Conservation (phyloP, 176 grass and related monocot species). For the Sorghum bicolor region Sorghum_bicolor_NCBIv3 NC_012870.2:8470001-8470500, state of each 20-base stretch:
- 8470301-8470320: neutral
- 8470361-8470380: slow-evolving; percentile 4
- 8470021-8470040: slow-evolving; percentile 3
- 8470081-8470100: neutral
- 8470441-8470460: slow-evolving; percentile 9
- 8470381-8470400: no score
- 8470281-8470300: neutral
- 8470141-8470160: neutral
- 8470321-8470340: neutral
- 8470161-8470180: neutral
- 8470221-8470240: neutral
- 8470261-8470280: neutral
- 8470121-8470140: neutral
- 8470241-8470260: neutral
- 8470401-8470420: neutral
- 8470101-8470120: neutral
- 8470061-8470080: neutral
- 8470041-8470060: neutral
- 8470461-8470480: slow-evolving; percentile 12
- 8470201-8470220: neutral
- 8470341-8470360: slow-evolving; percentile 5
- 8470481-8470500: slow-evolving; percentile 35
- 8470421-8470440: slow-evolving; percentile 4
- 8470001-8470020: neutral
- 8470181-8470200: neutral